These are phyloP conservation scores for Lepidium aucheri DNA, from an alignment of 345 rosid genomes.

Conservation along the genomic window DNA sequence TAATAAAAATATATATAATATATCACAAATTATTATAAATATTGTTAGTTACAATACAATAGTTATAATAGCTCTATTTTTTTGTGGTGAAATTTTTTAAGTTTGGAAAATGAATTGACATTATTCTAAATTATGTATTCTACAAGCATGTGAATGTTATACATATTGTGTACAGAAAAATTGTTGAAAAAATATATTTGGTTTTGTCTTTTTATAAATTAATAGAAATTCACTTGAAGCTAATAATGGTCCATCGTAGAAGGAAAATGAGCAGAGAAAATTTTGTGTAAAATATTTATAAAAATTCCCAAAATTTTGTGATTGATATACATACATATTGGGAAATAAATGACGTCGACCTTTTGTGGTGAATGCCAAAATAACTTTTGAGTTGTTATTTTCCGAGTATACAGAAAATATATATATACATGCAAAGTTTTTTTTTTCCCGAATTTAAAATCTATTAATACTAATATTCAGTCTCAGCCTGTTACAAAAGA, in stretches of 20 bases:
- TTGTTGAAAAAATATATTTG: not conserved
- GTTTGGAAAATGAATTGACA: not conserved
- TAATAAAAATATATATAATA: too few relatives aligned
- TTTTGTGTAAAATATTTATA: not conserved
- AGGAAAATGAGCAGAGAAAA: not conserved
- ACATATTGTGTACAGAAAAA: not conserved
- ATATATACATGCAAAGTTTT: too few relatives aligned
- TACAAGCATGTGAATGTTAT: not conserved
- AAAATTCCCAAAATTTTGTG: not conserved
- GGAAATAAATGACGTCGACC: constrained; percentile 9
- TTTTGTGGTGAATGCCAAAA: not conserved
- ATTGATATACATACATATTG: not conserved
- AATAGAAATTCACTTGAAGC: constrained; percentile 1
- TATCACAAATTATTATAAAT: too few relatives aligned
- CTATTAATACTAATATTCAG: too few relatives aligned
- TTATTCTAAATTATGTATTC: not conserved
- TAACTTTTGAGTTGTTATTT: not conserved
- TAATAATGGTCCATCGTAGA: constrained; percentile 5
- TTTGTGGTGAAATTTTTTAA: too few relatives aligned
- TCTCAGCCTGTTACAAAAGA: too few relatives aligned
- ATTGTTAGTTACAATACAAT: too few relatives aligned
- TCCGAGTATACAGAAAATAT: not conserved
- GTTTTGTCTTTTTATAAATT: not conserved
- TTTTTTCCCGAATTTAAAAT: too few relatives aligned
- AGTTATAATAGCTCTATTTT: too few relatives aligned